Conservation (phyloP, 345 rosid species). For the Eucalyptus melliodora region DNA sequence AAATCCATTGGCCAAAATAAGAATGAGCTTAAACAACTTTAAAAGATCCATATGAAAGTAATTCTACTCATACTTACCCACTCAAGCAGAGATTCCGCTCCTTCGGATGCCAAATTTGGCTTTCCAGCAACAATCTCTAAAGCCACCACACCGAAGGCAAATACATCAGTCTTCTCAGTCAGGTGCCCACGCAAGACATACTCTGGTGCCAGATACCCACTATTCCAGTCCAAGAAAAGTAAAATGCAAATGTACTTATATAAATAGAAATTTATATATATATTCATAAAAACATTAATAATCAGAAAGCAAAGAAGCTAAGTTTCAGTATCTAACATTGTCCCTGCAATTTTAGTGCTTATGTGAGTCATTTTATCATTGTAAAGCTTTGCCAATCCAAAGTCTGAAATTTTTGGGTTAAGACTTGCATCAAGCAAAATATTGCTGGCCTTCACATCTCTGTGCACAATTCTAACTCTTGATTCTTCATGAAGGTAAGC, state of each 20-base stretch:
- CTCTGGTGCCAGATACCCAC: conserved; percentile 67
- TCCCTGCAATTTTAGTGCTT: conserved; percentile 47
- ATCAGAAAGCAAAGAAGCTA: background rate
- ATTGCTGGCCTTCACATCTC: conserved; percentile 46
- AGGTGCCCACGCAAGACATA: conserved; percentile 67
- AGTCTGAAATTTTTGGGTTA: conserved; percentile 45
- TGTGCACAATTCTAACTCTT: conserved; percentile 32
- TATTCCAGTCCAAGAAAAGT: background rate
- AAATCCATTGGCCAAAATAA: background rate
- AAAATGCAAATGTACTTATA: background rate
- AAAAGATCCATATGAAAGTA: background rate
- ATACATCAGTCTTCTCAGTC: conserved; percentile 63
- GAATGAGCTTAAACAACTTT: background rate
- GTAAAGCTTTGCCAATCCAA: conserved; percentile 48
- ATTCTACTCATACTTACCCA: conserved; percentile 25
- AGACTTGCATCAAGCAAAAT: conserved; percentile 36
- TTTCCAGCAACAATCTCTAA: conserved; percentile 66
- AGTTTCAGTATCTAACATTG: conserved; percentile 16
- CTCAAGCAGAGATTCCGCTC: conserved; percentile 49
- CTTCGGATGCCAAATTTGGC: conserved; percentile 32
- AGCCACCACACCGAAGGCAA: conserved; percentile 53
- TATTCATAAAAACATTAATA: background rate
- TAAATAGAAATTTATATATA: background rate
- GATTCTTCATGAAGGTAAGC: background rate
- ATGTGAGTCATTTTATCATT: conserved; percentile 44